Evolutionary conservation across 345 rosid species (phyloP).

Genomic region (Noccaea bulbosa): DNA sequence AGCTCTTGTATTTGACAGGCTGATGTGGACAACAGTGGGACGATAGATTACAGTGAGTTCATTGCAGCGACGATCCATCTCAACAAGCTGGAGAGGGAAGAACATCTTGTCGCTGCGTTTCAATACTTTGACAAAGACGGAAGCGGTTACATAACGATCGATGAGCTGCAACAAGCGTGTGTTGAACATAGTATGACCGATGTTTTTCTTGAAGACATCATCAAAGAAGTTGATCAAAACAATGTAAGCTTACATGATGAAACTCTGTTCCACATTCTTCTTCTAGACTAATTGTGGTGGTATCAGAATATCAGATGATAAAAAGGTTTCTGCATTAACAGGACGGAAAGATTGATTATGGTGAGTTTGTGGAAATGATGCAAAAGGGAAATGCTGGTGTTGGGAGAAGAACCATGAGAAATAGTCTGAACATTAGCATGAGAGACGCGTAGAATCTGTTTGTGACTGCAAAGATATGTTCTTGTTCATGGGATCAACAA

Average conservation of each 20-base stretch:
- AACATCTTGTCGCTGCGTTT: conserved; percentile 96
- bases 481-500: conserved; percentile 2
- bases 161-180: conserved; percentile 98
- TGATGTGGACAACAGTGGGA: conserved; percentile 97
- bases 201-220: conserved; percentile 87
- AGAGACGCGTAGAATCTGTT: conserved; percentile 56
- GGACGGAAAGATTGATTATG: conserved; percentile 97
- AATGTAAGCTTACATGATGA: conserved; percentile 57
- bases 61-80: conserved; percentile 98
- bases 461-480: conserved; percentile 12
- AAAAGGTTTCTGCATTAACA: conserved; percentile 12
- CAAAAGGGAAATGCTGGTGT: conserved; percentile 91
- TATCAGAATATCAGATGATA: neutral
- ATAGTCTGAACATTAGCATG: conserved; percentile 95
- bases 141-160: conserved; percentile 95
- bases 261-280: conserved; percentile 1
- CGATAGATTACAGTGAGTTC: conserved; percentile 96
- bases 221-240: conserved; percentile 96
- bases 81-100: conserved; percentile 93
- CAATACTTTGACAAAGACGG: conserved; percentile 92
- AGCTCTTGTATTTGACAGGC: conserved; percentile 58
- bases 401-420: conserved; percentile 97
- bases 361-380: conserved; percentile 99
- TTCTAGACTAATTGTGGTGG: conserved; percentile 3
- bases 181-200: conserved; percentile 91